These are phyloP conservation scores for Penicillium flavigenum DNA, from an alignment of 495 filamentous ascomycete genomes.

Conservation along the genomic window DNA sequence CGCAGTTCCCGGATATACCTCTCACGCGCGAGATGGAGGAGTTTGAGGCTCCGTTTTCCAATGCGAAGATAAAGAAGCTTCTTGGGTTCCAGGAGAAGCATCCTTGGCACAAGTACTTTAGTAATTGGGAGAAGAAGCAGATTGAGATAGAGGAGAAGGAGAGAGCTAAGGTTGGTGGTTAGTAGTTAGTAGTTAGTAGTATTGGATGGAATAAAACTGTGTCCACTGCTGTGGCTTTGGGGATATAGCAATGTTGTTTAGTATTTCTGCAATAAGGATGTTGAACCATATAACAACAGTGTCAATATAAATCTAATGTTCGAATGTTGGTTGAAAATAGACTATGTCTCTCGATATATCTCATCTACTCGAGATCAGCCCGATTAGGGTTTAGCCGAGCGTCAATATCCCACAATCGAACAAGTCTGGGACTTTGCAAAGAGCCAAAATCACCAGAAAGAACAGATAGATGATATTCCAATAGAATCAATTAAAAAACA, in stretches of 20 bases:
- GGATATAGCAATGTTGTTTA: background rate
- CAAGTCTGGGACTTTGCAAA: background rate
- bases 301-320: background rate
- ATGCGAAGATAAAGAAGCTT: conserved; percentile 55
- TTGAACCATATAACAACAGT: background rate
- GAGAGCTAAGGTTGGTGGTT: background rate
- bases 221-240: background rate
- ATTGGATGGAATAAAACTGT: background rate
- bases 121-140: conserved; percentile 27
- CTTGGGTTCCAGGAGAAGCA: conserved; percentile 57
- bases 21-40: conserved; percentile 52
- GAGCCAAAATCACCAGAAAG: conserved; percentile 4
- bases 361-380: background rate
- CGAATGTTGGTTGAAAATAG: background rate
- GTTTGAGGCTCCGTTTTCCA: conserved; percentile 56
- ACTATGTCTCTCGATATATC: background rate
- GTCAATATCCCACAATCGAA: conserved; percentile 30
- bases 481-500: background rate
- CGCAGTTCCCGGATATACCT: conserved; percentile 41
- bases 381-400: conserved; percentile 50
- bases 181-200: background rate
- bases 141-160: background rate
- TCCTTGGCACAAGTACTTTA: conserved; percentile 46
- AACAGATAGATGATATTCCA: background rate
- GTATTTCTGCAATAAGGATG: background rate